Percentiles rank a stretch among this genome's conserved stretches.
These are phyloP conservation scores for Starmerella stellata DNA, from an alignment of 805 yeast species.

Conservation along the genomic window DNA sequence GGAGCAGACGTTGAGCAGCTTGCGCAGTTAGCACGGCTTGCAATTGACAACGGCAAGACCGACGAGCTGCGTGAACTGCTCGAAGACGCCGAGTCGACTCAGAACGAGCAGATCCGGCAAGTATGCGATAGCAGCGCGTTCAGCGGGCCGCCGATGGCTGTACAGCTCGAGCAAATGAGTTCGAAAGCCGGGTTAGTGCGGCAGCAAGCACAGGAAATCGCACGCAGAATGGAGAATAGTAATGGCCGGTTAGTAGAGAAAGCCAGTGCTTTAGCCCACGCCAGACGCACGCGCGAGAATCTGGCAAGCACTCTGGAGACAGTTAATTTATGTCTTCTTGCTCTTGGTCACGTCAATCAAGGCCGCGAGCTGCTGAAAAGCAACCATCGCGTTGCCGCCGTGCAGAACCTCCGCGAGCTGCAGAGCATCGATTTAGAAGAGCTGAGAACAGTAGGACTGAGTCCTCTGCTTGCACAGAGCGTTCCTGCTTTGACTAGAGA, in stretches of 20 bases:
- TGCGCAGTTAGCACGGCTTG: slow-evolving; percentile 53
- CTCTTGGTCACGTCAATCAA: slow-evolving; percentile 68
- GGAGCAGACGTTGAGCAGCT: slow-evolving; percentile 47
- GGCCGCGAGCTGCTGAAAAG: slow-evolving; percentile 63
- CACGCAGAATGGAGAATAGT: slow-evolving; percentile 39
- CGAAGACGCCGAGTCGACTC: slow-evolving; percentile 37
- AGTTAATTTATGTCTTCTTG: slow-evolving; percentile 56
- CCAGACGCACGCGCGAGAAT: slow-evolving; percentile 29
- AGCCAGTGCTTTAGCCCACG: slow-evolving; percentile 12
- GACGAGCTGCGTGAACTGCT: slow-evolving; percentile 39
- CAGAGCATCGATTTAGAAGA: slow-evolving; percentile 51
- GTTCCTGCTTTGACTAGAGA: slow-evolving; percentile 57
- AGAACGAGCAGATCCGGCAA: slow-evolving; percentile 44
- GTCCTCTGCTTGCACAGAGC: slow-evolving; percentile 52
- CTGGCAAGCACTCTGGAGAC: slow-evolving; percentile 55
- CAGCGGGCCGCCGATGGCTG: slow-evolving; percentile 33
- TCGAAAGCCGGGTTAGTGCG: slow-evolving; percentile 38
- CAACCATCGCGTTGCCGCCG: slow-evolving; percentile 66
- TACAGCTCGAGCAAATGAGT: slow-evolving; percentile 45
- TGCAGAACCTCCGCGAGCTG: slow-evolving; percentile 63
- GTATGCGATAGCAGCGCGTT: slow-evolving; percentile 45
- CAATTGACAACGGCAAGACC: slow-evolving; percentile 37
- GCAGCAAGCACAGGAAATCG: slow-evolving; percentile 38
- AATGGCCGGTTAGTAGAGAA: slow-evolving; percentile 44
- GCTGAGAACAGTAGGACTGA: slow-evolving; percentile 49